phyloP scores from a whole-genome alignment of 2,329 filamentous ascomycete species.

The Ophiostoma triangulosporum region DNA sequence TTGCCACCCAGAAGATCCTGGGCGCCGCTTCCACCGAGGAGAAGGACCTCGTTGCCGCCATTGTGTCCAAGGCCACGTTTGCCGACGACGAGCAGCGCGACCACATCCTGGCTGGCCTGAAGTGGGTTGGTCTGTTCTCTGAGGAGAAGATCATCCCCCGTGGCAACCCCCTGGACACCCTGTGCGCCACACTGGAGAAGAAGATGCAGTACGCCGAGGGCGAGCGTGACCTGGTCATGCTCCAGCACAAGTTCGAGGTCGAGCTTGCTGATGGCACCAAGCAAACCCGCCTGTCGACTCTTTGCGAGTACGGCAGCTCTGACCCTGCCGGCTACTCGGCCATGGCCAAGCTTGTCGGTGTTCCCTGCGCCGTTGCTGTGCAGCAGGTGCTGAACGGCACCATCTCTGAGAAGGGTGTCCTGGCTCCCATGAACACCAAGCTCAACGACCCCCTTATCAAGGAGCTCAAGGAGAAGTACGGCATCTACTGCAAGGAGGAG shows the following conservation, averaged over 20 bases:
- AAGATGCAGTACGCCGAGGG: slow-evolving; percentile 80
- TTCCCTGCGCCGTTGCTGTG: slow-evolving; percentile 48
- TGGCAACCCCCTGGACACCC: slow-evolving; percentile 76
- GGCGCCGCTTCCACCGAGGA: slow-evolving; percentile 52
- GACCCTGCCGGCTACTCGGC: slow-evolving; percentile 55
- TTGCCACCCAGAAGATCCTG: slow-evolving; percentile 67
- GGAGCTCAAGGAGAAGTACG: slow-evolving; percentile 49
- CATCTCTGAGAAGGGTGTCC: slow-evolving; percentile 47
- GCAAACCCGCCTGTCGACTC: slow-evolving; percentile 67
- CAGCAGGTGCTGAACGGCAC: slow-evolving; percentile 53
- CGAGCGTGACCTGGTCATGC: slow-evolving; percentile 73
- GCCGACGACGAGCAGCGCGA: slow-evolving; percentile 52
- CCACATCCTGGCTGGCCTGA: slow-evolving; percentile 48
- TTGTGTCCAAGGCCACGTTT: slow-evolving; percentile 66
- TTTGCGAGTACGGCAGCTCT: slow-evolving; percentile 58
- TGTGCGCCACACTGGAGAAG: slow-evolving; percentile 76
- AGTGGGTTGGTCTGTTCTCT: slow-evolving; percentile 55
- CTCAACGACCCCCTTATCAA: slow-evolving; percentile 58
- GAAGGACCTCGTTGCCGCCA: slow-evolving; percentile 57
- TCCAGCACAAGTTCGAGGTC: slow-evolving; percentile 74
- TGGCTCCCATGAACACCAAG: slow-evolving; percentile 54
- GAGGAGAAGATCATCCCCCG: slow-evolving; percentile 54
- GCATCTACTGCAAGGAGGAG: slow-evolving; percentile 16
- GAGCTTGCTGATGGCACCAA: slow-evolving; percentile 66
- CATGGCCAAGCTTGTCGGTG: slow-evolving; percentile 69